Evolutionary conservation across 2,329 filamentous ascomycete species (phyloP).

Genomic region (Lithohypha guttulata): DNA sequence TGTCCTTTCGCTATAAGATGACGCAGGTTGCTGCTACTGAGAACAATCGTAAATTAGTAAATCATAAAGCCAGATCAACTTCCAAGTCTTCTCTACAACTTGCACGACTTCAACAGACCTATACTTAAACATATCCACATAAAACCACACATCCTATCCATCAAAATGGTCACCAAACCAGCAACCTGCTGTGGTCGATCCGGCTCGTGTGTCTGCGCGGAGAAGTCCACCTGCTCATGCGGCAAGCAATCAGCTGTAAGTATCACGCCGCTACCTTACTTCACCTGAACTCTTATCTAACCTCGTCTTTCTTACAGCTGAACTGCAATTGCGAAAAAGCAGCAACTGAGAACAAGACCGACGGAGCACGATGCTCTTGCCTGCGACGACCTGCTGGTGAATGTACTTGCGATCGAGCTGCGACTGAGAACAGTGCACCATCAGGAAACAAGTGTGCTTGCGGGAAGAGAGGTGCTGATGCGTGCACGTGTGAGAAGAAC

Average conservation of each 20-base stretch:
- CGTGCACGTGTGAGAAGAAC: slow-evolving; percentile 72
- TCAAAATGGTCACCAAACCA: slow-evolving; percentile 36
- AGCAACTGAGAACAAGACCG: slow-evolving; percentile 59
- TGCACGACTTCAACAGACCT: neutral
- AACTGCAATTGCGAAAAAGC: slow-evolving; percentile 78
- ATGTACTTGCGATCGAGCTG: slow-evolving; percentile 69
- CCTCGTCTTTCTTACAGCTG: slow-evolving; percentile 28
- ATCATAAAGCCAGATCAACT: neutral
- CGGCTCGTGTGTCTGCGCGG: slow-evolving; percentile 46
- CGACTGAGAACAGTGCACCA: slow-evolving; percentile 55
- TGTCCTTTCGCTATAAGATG: too few species aligned
- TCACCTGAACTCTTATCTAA: neutral
- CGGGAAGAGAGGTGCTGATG: slow-evolving; percentile 62
- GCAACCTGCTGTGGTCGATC: slow-evolving; percentile 51
- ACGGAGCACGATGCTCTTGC: slow-evolving; percentile 72
- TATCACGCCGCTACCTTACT: neutral
- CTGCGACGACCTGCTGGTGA: slow-evolving; percentile 50
- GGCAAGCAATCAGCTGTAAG: slow-evolving; percentile 65
- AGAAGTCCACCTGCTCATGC: slow-evolving; percentile 66
- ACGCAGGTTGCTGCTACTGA: too few species aligned
- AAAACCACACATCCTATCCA: slow-evolving; percentile 1
- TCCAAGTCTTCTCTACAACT: neutral
- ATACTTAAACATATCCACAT: slow-evolving; percentile 12
- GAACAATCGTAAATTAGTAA: neutral
- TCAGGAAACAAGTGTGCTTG: slow-evolving; percentile 60